Base-by-base conservation (phyloP, 2,329 filamentous ascomycete species). In the Chaetomium olivaceum region DNA sequence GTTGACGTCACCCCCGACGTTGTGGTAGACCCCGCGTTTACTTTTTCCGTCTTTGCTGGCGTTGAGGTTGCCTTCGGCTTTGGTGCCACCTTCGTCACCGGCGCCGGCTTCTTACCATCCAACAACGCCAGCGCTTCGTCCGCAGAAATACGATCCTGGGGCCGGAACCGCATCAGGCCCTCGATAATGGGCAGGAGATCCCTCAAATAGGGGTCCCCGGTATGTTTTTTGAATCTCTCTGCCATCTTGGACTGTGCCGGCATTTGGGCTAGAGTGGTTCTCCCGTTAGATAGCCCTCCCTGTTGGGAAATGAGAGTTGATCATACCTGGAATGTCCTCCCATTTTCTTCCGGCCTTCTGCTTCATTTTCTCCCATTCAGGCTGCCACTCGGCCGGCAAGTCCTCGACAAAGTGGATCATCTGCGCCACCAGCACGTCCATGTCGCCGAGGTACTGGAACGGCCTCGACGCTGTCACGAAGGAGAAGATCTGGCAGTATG, bases 331-430 rank as follows among this genome's bases (percentile, higher is more conserved):
- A 6, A 59, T 48, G 29, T 57, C 27, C 1, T 46, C 25, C 14
- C 25, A 9, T n/a, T 36, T 14, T 31, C 19, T 29, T 4, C 29
- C 58, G 21, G 51, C 21, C 8, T 2, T 6, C 5, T 43, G 3
- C 16, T 46, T 61, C 25, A 52, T 50, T 2, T 11, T 2, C 23
- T 50, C 52, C 57, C 63, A 65, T 3, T 61, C 2, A 6, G 39
- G 58, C 2, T 4, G 58, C 63, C 63, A 65, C 23, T 57, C 57
- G 3, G 7, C n/a, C 4, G 63, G 63, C 4, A 65, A n/a, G 14
- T 61, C 63, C 52, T 61, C 63, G 11, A 57, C 63, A 25, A 65
- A 65, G 14, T 58, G 58, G 2, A 65, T 61, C 63, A 65, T 65
- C 29, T 65, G 63, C 36, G 16, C 52, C 16, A 61, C 63, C 27